Evolutionary conservation across 257 asterid species (phyloP), one percentile per base, ranked within the genome.

Genomic region (Lantana camara): DNA sequence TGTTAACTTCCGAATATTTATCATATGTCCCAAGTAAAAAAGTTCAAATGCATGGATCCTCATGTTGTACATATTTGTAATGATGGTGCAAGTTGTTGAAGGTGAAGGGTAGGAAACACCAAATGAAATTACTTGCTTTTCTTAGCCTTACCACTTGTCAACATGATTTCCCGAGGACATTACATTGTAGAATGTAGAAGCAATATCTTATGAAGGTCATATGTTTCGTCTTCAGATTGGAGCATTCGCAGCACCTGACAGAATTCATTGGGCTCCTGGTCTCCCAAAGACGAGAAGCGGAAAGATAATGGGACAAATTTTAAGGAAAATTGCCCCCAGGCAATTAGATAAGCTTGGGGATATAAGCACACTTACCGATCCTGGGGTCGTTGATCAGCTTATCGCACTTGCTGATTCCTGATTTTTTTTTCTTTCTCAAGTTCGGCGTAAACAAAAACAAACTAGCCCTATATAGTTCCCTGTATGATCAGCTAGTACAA

Each of bases 251-350:
- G 86, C 97, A 7, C 99, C 99, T 0, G 97, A 90, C 80, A 83
- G 48, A 77, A 90, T 93, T 57, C 99, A 93, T 44, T 90, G 96
- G 99, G 99, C 97, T 27, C 97, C 99, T 13, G 97, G 96, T 15
- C 95, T 93, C 35, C 97, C 99, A 41, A 93, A 93, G 92, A 93
- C 99, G 0, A 90, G 97, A 71, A 93, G 99, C 57, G 99, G 99
- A 58, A 93, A 93, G 90, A 93, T 93, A 68, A 93, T 90, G 97
- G 81, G 99, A 77, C 75, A 97, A 76, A 80, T 90, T 70, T 73
- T 90, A 74, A 77, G 99, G 82, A 93, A 93, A 78, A 93, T 90
- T 58, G 97, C 99, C 57, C 86, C 97, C 3, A 88, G 86, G 73
- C 99, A 90, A 57, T 70, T 85, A 54, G 92, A 90, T 72, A 96